Conservation (phyloP, 2,329 filamentous ascomycete genomes). For the Alternaria postmessia region DNA sequence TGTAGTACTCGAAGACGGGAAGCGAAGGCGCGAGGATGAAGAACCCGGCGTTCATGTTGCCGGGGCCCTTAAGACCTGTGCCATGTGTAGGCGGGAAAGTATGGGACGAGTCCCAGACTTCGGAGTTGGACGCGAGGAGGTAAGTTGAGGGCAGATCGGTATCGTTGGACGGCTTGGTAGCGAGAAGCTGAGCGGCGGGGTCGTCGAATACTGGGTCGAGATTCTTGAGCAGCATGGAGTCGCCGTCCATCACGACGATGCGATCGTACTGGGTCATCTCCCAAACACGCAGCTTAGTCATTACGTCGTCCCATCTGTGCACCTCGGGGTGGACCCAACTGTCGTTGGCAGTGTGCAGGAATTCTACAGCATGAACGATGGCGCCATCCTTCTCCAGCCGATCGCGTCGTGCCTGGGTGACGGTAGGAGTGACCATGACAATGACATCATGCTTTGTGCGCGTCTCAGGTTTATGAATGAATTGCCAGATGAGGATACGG, state of each 20-base stretch:
- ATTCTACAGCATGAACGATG: slow-evolving; percentile 35
- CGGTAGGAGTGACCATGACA: slow-evolving; percentile 38
- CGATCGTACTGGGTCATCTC: slow-evolving; percentile 48
- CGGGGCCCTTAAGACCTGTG: slow-evolving; percentile 38
- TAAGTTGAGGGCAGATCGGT: slow-evolving; percentile 40
- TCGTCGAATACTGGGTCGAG: slow-evolving; percentile 50
- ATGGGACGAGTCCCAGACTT: slow-evolving; percentile 43
- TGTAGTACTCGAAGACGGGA: slow-evolving; percentile 46
- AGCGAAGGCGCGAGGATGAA: slow-evolving; percentile 46
- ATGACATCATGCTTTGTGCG: slow-evolving; percentile 34
- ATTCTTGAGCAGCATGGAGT: slow-evolving; percentile 41
- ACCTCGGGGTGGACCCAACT: slow-evolving; percentile 27
- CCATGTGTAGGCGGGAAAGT: slow-evolving; percentile 44
- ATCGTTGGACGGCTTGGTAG: slow-evolving; percentile 5
- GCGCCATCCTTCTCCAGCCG: slow-evolving; percentile 38
- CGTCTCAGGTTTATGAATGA: slow-evolving; percentile 36
- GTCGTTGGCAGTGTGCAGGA: slow-evolving; percentile 25
- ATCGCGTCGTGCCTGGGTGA: slow-evolving; percentile 27
- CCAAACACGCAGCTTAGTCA: slow-evolving; percentile 53
- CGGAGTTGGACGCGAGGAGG: slow-evolving; percentile 45
- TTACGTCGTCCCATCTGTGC: slow-evolving; percentile 45
- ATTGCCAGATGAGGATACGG: slow-evolving; percentile 44
- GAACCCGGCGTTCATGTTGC: slow-evolving; percentile 51
- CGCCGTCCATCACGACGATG: slow-evolving; percentile 49
- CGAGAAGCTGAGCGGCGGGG: slow-evolving; percentile 27